phyloP scores from a whole-genome alignment of 345 rosid genomes.

The Rhodamnia rubescens region DNA sequence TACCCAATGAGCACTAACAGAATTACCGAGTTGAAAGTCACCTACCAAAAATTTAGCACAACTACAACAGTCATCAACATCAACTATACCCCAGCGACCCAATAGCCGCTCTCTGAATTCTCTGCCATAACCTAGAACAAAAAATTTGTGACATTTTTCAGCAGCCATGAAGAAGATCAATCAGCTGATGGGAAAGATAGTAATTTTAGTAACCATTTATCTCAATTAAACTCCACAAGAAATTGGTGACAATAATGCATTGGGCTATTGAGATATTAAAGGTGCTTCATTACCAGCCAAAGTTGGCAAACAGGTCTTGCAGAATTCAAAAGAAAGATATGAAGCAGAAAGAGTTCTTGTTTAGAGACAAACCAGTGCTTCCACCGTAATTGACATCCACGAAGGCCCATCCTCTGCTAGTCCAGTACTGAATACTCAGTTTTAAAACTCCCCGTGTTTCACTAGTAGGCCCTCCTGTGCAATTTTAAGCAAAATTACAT shows the following conservation, averaged over 20 bases:
- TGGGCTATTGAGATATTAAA: background rate
- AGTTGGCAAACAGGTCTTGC: background rate
- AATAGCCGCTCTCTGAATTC: conserved; percentile 83
- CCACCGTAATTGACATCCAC: conserved; percentile 98
- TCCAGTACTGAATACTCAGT: conserved; percentile 83
- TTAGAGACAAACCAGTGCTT: conserved; percentile 76
- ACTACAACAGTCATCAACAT: conserved; percentile 91
- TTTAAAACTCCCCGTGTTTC: conserved; percentile 71
- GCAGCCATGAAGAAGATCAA: background rate
- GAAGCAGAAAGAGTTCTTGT: background rate
- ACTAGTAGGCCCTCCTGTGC: conserved; percentile 85
- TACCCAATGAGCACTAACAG: background rate
- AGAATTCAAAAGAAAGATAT: background rate
- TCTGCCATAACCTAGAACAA: conserved; percentile 78
- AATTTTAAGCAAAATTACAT: background rate
- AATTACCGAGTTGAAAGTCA: background rate
- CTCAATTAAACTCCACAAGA: background rate
- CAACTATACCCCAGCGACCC: conserved; percentile 81
- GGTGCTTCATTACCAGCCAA: background rate
- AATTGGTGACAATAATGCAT: background rate
- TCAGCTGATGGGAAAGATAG: background rate
- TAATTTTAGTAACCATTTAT: background rate
- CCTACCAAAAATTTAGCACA: conserved; percentile 86
- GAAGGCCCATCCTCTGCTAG: conserved; percentile 96
- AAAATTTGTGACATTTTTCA: conserved; percentile 1